Base-by-base conservation (phyloP, 169 alveolate genomes). In the Amoebophrya sp. region DNA sequence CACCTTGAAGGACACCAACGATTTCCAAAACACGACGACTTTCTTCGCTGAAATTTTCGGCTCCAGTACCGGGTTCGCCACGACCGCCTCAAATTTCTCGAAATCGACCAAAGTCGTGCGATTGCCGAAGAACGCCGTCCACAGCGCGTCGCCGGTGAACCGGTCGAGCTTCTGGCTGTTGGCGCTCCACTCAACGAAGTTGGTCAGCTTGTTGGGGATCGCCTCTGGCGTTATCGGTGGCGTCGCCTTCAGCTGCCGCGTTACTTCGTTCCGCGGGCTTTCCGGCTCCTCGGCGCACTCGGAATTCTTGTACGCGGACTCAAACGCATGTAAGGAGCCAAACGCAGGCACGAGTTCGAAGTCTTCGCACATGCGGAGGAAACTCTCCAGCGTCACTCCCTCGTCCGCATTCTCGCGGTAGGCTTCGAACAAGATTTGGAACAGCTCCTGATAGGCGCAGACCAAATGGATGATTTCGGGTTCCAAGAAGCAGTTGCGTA, bases 241-340 rank as follows among this genome's bases (percentile, higher is more conserved):
- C 0, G 35, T 66, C 29, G 83, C 83, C 35, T 66, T 66, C 18
- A 66, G 35, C 35, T 66, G 83, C 32, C 18, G 1, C 38, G 83
- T 66, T 3, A 66, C 83, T 25, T 66, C 83, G 83, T 66, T 66
- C 35, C 83, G 12, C 10, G 83, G 83, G 35, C 35, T 12, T 25
- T 66, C 83, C 35, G 83, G 83, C 32, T 66, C 83, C 35, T 66
- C 83, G 39, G 83, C 83, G 35, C 83, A 66, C 83, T 66, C 83
- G 39, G 83, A 66, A 25, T 66, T 66, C 35, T 25, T 7, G 83
- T 66, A 66, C 29, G 83, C 83, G 32, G 39, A 66, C 38, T 18
- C 35, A 25, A 66, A 66, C 7, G 83, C 83, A 25, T 66, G 83
- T 2, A 7, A 25, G 83, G 83, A 66, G 10, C 83, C 83, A 25